Base-by-base conservation (phyloP, 768 basidiomycete species). In the Suillus variegatus region DNA sequence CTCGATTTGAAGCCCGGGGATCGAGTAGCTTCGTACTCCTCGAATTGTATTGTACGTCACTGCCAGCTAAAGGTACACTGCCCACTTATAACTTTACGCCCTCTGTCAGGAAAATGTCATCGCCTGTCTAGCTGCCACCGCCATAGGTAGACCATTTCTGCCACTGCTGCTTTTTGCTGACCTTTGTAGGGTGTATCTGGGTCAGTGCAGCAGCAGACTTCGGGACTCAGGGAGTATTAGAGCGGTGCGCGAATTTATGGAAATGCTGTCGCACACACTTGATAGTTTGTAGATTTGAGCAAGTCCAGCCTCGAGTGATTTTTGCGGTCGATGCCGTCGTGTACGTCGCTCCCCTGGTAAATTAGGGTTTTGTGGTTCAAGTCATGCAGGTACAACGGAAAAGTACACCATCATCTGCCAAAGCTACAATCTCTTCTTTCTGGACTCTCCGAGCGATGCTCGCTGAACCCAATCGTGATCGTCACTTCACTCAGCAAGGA, bases 131-230 rank as follows among this genome's bases (percentile, higher is more conserved):
- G 90, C 90, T 8, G 82, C 89, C 20, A 79, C 88, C 46, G 90
- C 91, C 25, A 78, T 92, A 60, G 92, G 84, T 70, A 46, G 60
- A 72, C 52, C 2, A 52, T 64, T 60, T 41, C 47, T 49, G 3
- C 32, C 25, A 61, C 43, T 32, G 8, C 8, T 46, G 7, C 32
- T 32, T n/a, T 43, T 60, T 47, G 62, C 54, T 46, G 14, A 49
- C 47, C 41, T 22, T 65, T 38, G 22, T 61, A 79, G 77, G 88
- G 55, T 91, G 83, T n/a, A 90, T 94, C 51, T 94, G 91, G 89
- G 91, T 92, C 52, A 88, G 87, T 71, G 91, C 90, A 16, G 90
- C 92, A 20, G 87, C 91, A 18, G 92, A 94, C 76, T 93, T 94
- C 76, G 92, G 89, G n/a, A 79, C 89, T 22, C 84, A 87, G 66